Evolutionary conservation across 495 filamentous ascomycete genomes (phyloP).

Genomic region (Xylaria bambusicola): DNA sequence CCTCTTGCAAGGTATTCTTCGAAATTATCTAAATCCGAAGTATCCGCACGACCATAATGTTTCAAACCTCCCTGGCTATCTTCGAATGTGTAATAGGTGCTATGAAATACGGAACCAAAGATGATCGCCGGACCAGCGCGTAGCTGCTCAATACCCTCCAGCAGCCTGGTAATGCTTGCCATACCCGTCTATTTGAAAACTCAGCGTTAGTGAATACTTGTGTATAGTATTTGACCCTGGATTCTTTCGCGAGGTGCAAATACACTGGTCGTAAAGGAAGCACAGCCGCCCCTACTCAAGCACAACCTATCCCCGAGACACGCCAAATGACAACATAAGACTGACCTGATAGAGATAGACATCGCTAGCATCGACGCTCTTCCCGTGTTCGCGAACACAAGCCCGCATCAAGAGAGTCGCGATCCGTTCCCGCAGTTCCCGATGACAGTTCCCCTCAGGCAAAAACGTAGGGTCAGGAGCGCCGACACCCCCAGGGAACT

Average conservation of each 20-base stretch:
- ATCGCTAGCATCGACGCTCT: slow-evolving; percentile 30
- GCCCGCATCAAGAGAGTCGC: slow-evolving; percentile 35
- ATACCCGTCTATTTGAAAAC: slow-evolving; percentile 40
- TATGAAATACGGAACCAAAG: slow-evolving; percentile 43
- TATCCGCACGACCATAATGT: slow-evolving; percentile 38
- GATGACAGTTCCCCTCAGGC: slow-evolving; percentile 30
- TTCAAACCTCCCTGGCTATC: slow-evolving; percentile 34
- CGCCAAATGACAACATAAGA: too few species aligned
- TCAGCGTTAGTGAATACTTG: not conserved
- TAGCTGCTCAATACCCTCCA: slow-evolving; percentile 22
- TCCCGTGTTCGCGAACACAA: slow-evolving; percentile 18
- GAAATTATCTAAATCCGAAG: slow-evolving; percentile 39
- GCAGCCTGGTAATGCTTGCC: slow-evolving; percentile 39
- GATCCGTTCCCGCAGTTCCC: slow-evolving; percentile 36
- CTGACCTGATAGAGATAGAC: slow-evolving; percentile 42
- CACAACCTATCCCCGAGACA: too few species aligned
- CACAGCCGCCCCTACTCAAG: too few species aligned
- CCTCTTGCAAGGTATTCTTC: slow-evolving; percentile 36
- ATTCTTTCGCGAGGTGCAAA: not conserved
- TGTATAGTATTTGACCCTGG: not conserved
- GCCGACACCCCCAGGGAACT: slow-evolving; percentile 3
- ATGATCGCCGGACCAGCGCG: slow-evolving; percentile 27
- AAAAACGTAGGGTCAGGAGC: slow-evolving; percentile 25
- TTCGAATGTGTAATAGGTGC: slow-evolving; percentile 33
- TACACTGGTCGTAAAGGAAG: too few species aligned